Percentiles rank a stretch among this genome's conserved stretches.
Evolutionary conservation across 495 filamentous ascomycete species (phyloP).

Genomic region (Aspergillus conjunctus): DNA sequence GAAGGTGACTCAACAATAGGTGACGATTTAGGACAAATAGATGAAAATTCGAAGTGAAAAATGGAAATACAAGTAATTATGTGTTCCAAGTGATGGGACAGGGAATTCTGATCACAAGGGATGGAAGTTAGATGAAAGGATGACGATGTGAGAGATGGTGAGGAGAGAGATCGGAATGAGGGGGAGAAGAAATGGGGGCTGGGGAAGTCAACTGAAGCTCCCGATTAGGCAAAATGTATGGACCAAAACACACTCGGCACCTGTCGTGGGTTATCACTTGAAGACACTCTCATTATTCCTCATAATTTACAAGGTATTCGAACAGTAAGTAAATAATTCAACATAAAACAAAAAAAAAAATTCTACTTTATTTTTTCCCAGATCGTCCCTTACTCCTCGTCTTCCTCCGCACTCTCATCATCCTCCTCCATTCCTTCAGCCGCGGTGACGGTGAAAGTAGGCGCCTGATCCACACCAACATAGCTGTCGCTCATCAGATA

Average conservation of each 20-base stretch:
- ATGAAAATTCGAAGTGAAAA: too few relatives aligned
- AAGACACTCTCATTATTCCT: constrained; percentile 10
- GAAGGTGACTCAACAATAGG: not conserved
- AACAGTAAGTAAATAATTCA: constrained; percentile 23
- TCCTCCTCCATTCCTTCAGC: constrained; percentile 96
- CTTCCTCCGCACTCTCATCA: constrained; percentile 78
- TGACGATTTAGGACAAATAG: not conserved
- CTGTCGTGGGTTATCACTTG: too few relatives aligned
- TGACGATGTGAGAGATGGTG: constrained; percentile 17
- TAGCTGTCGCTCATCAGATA: constrained; percentile 98
- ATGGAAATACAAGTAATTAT: too few relatives aligned
- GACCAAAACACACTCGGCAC: too few relatives aligned
- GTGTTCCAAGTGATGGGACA: not conserved
- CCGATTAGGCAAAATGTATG: constrained; percentile 6
- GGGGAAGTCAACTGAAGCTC: not conserved
- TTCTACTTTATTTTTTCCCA: constrained; percentile 1
- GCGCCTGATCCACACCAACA: constrained; percentile 95
- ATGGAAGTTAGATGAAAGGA: constrained; percentile 21
- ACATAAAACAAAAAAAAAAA: constrained; percentile 16
- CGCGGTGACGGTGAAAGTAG: constrained; percentile 78
- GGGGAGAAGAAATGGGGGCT: constrained; percentile 7
- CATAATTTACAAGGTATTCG: constrained; percentile 31
- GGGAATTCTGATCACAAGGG: not conserved
- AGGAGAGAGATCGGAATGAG: constrained; percentile 4
- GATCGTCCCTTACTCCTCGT: constrained; percentile 55